Evolutionary conservation across 2,329 filamentous ascomycete species (phyloP), one percentile per base, ranked within the genome.

Genomic region (Alternaria solani): DNA sequence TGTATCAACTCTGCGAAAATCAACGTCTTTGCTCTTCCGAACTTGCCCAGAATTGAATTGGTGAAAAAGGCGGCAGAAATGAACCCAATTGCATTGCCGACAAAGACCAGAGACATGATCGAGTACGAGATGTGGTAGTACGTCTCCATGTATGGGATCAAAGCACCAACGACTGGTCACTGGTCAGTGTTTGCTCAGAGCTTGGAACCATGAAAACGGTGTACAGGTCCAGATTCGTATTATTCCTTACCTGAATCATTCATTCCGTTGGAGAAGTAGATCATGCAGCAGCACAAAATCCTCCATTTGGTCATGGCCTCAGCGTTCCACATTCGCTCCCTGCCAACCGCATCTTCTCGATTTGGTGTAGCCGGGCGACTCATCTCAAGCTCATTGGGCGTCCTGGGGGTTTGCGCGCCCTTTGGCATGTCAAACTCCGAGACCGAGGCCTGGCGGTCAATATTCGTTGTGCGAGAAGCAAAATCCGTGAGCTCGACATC

Each of bases 81-180:
- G 79, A 93, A 96, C 16, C 92, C 92, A 5, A 89, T 65, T 0
- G 92, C 91, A 68, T 91, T 91, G 44, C 89, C 87, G 30, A 95
- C 86, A 80, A 95, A 96, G 71, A 96, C 91, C 38, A 94, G 81
- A 2, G 92, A 94, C 3, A 95, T 91, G 8, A 92, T 79, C 2
- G 88, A 90, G 75, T 95, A 94, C 42, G 89, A 89, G 57, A 95
- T 92, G 59, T 83, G 67, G 72, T 94, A 96, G 69, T 91, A 87
- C 75, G 80, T 83, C 75, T 94, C 91, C 77, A 96, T 91, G 72
- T 93, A 93, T 0, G 92, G 92, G 67, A 96, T 91, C 58, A 95
- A 73, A 11, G 92, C 91, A 72, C 92, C 92, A 1, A 91, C 87
- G 0, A 90, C 81, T 68, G 43, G 0, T 28, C 5, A 2, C 8